Evolutionary conservation across 768 basidiomycete species (phyloP).

Genomic region (Pleurotus salmoneostramineus): DNA sequence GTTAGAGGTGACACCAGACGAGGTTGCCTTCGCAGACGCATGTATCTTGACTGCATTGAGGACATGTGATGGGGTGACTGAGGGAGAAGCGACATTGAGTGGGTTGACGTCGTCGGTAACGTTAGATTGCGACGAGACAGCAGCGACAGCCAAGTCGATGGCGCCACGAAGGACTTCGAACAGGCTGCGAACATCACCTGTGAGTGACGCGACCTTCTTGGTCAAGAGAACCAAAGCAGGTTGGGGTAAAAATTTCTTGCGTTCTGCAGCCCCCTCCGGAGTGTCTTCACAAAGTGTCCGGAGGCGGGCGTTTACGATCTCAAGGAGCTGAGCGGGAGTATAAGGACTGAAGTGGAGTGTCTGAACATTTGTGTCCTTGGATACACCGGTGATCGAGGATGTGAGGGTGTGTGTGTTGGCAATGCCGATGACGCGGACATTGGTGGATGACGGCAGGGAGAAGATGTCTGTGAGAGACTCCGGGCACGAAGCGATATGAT

Average conservation of each 20-base stretch:
- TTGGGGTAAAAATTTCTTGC: conserved; percentile 56
- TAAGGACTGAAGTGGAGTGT: conserved; percentile 85
- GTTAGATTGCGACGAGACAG: conserved; percentile 14
- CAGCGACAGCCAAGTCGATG: conserved; percentile 60
- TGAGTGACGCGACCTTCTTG: conserved; percentile 77
- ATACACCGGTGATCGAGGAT: conserved; percentile 26
- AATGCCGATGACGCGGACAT: conserved; percentile 75
- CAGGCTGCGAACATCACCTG: conserved; percentile 78
- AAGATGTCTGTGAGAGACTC: conserved; percentile 63
- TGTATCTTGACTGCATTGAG: conserved; percentile 74
- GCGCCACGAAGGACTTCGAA: conserved; percentile 81
- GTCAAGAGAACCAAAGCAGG: conserved; percentile 67
- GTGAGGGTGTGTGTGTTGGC: conserved; percentile 88
- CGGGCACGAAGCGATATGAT: conserved; percentile 66
- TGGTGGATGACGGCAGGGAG: conserved; percentile 52
- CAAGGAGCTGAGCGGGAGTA: conserved; percentile 62
- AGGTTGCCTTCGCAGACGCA: conserved; percentile 19
- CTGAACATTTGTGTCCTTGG: conserved; percentile 32
- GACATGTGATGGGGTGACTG: conserved; percentile 65
- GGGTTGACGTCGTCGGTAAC: conserved; percentile 27
- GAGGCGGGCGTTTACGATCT: conserved; percentile 66
- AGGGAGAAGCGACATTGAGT: conserved; percentile 29
- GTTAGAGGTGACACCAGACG: conserved; percentile 18
- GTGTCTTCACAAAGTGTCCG: conserved; percentile 39
- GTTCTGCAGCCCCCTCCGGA: conserved; percentile 23